Evolutionary conservation across 148 eudicot species (phyloP).

Genomic region (Diospyros lotus): DNA sequence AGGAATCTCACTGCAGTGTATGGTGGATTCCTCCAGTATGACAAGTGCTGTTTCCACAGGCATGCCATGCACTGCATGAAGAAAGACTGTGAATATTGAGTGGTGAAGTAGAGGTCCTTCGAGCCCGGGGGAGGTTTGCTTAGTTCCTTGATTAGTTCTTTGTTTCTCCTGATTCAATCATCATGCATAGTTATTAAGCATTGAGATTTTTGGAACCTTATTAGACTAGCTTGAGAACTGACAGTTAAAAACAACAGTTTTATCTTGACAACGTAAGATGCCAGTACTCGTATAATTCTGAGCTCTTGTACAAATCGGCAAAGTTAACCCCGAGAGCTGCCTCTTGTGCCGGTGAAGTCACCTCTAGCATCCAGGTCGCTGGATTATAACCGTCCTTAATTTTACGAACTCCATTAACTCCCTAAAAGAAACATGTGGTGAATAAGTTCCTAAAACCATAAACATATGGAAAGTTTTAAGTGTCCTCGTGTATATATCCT

Average conservation of each 20-base stretch:
- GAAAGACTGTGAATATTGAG: conserved; percentile 38
- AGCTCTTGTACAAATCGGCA: conserved; percentile 36
- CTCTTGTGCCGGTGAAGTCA: conserved; percentile 44
- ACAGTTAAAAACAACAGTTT: background rate
- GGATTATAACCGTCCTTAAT: conserved; percentile 60
- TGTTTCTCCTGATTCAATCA: conserved; percentile 38
- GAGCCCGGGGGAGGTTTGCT: conserved; percentile 44
- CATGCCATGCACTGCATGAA: conserved; percentile 51
- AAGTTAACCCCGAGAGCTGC: conserved; percentile 33
- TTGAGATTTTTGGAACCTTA: too few species aligned
- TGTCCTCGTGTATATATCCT: background rate
- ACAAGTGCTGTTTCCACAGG: conserved; percentile 55
- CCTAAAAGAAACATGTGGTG: conserved; percentile 16
- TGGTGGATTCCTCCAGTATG: conserved; percentile 55
- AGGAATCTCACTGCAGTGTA: conserved; percentile 41
- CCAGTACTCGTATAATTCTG: conserved; percentile 36
- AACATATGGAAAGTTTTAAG: background rate
- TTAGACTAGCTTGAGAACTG: too few species aligned
- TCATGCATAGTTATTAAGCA: background rate
- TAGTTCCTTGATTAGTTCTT: conserved; percentile 43
- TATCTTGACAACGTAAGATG: background rate
- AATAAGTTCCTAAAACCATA: background rate
- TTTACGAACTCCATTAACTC: conserved; percentile 36
- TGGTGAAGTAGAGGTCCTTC: conserved; percentile 37
- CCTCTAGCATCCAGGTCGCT: conserved; percentile 69